Evolutionary conservation across 768 basidiomycete species (phyloP).

Genomic region (Boletus huronensis): DNA sequence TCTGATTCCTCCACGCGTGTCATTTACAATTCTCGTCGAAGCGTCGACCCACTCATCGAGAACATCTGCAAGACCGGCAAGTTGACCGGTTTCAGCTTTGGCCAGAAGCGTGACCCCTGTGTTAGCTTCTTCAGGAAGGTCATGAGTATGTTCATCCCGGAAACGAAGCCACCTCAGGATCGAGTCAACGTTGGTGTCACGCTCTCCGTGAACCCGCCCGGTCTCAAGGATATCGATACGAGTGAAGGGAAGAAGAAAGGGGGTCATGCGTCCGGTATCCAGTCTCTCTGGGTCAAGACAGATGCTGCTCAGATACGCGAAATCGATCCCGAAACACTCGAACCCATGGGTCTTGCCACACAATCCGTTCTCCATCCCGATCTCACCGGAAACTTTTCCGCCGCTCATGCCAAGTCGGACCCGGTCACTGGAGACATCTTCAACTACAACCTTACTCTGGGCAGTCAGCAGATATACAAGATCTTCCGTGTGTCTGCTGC

Average conservation of each 20-base stretch:
- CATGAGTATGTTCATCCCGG: constrained; percentile 30
- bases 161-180: background rate
- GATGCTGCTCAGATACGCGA: constrained; percentile 30
- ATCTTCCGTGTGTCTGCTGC: constrained; percentile 35
- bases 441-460: constrained; percentile 36
- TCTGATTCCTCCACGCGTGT: constrained; percentile 24
- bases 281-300: constrained; percentile 32
- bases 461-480: constrained; percentile 26
- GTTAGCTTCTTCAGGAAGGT: constrained; percentile 30
- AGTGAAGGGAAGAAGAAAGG: constrained; percentile 18
- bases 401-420: constrained; percentile 38
- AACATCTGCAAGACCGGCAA: constrained; percentile 25
- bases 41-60: constrained; percentile 30
- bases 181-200: constrained; percentile 28
- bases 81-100: constrained; percentile 19
- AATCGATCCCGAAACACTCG: constrained; percentile 37
- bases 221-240: constrained; percentile 22
- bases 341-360: constrained; percentile 30
- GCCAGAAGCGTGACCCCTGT: constrained; percentile 34
- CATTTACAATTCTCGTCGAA: constrained; percentile 34
- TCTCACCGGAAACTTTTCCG: constrained; percentile 33
- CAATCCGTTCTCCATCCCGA: constrained; percentile 32
- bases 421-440: constrained; percentile 34
- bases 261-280: constrained; percentile 25
- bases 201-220: constrained; percentile 30